Percentiles rank a stretch among this genome's conserved stretches.
Conservation (phyloP, 2,329 filamentous ascomycete genomes). For the Fusarium citri region DNA sequence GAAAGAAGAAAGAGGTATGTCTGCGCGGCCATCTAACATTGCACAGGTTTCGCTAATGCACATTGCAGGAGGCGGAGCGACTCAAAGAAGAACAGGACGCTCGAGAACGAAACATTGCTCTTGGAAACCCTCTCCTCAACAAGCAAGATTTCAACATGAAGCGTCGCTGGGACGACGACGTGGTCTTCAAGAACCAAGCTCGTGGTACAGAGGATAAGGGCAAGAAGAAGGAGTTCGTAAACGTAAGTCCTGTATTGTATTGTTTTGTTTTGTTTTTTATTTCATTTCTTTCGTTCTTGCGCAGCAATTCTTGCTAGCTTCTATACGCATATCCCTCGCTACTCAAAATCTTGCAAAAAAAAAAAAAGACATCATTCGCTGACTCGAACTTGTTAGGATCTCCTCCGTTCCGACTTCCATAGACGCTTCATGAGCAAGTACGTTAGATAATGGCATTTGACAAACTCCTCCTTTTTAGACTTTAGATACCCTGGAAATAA, state of each 20-base stretch:
- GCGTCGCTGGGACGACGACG: constrained; percentile 96
- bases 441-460: constrained; percentile 59
- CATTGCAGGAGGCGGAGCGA: constrained; percentile 77
- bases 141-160: constrained; percentile 91
- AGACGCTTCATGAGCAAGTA: constrained; percentile 91
- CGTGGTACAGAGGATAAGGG: constrained; percentile 92
- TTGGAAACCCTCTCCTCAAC: constrained; percentile 93
- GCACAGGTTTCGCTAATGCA: constrained; percentile 11
- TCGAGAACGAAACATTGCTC: constrained; percentile 87
- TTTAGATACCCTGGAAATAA: constrained; percentile 46
- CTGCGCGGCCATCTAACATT: not conserved
- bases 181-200: constrained; percentile 99
- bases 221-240: constrained; percentile 94
- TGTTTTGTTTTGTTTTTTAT: not conserved
- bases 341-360: not conserved
- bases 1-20: constrained; percentile 54
- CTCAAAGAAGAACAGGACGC: constrained; percentile 85
- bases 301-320: not conserved
- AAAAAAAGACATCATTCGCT: constrained; percentile 16
- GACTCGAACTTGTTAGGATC: constrained; percentile 67
- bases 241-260: constrained; percentile 66
- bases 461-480: constrained; percentile 35
- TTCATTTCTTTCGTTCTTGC: constrained; percentile 4
- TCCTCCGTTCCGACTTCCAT: constrained; percentile 95
- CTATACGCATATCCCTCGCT: not conserved